Evolutionary conservation across 2,329 filamentous ascomycete species (phyloP).

Genomic region (Stemphylium beticola): DNA sequence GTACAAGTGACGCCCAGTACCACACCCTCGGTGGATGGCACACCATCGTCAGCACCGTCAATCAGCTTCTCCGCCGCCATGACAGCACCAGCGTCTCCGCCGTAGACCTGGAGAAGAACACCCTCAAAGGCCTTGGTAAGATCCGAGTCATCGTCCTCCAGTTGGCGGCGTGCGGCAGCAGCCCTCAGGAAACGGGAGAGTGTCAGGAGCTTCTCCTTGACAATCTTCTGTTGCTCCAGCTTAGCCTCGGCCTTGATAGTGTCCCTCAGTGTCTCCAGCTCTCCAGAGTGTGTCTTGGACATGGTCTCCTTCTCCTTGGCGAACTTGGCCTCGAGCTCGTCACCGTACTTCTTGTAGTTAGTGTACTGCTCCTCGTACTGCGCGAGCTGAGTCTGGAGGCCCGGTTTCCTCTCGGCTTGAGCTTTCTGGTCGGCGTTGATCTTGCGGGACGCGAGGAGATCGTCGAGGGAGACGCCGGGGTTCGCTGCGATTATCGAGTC

Average conservation of each 20-base stretch:
- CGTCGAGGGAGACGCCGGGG: slow-evolving; percentile 72
- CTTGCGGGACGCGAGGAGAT: slow-evolving; percentile 72
- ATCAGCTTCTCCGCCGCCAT: slow-evolving; percentile 78
- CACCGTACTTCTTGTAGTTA: slow-evolving; percentile 77
- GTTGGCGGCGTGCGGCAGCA: slow-evolving; percentile 74
- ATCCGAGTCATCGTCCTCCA: slow-evolving; percentile 73
- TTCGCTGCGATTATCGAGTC: slow-evolving; percentile 73
- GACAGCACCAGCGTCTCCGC: slow-evolving; percentile 76
- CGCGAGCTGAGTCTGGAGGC: slow-evolving; percentile 69
- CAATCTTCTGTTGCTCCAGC: slow-evolving; percentile 54
- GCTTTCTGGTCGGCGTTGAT: slow-evolving; percentile 84
- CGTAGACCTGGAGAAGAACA: slow-evolving; percentile 77
- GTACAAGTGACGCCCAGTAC: slow-evolving; percentile 74
- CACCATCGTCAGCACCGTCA: slow-evolving; percentile 70
- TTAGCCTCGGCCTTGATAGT: slow-evolving; percentile 62
- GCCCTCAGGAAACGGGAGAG: slow-evolving; percentile 82
- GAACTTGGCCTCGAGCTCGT: slow-evolving; percentile 70
- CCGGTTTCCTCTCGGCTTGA: slow-evolving; percentile 77
- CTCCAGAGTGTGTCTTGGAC: slow-evolving; percentile 61
- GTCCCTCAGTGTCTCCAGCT: slow-evolving; percentile 62
- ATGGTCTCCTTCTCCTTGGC: slow-evolving; percentile 64
- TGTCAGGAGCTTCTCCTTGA: slow-evolving; percentile 69
- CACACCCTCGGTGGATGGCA: slow-evolving; percentile 69
- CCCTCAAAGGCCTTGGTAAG: slow-evolving; percentile 84
- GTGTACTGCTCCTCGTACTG: slow-evolving; percentile 76